phyloP scores from a whole-genome alignment of 139 green algal genomes.

The Chlamydomonas sp. region DNA sequence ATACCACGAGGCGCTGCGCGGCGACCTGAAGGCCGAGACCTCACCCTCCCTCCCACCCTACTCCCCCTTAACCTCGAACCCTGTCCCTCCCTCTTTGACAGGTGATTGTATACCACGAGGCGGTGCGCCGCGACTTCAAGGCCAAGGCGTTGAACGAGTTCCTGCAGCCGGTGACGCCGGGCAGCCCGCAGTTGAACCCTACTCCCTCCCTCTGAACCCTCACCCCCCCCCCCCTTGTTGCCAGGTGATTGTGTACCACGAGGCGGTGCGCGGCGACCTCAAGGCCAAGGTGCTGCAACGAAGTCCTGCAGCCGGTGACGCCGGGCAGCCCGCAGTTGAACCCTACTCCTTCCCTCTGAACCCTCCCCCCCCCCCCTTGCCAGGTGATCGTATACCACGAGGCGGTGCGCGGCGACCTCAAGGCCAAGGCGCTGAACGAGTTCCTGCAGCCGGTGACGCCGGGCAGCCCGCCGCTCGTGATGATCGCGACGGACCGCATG shows the following conservation, averaged over 20 bases:
- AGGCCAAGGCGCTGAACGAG: constrained; percentile 41
- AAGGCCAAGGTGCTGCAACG: constrained; percentile 45
- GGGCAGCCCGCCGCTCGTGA: constrained; percentile 15
- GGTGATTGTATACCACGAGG: constrained; percentile 80
- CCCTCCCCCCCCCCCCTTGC: not conserved
- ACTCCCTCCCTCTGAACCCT: too few relatives aligned
- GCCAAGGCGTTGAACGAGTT: constrained; percentile 53
- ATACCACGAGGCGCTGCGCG: constrained; percentile 78
- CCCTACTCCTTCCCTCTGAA: too few relatives aligned
- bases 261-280: constrained; percentile 57
- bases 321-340: too few relatives aligned
- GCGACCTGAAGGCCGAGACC: constrained; percentile 35
- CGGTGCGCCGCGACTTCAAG: constrained; percentile 52
- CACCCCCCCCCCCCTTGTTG: not conserved
- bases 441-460: constrained; percentile 48
- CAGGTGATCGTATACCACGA: constrained; percentile 78
- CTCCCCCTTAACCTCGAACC: too few relatives aligned
- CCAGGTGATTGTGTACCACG: constrained; percentile 75
- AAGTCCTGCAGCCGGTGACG: constrained; percentile 47
- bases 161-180: constrained; percentile 30
- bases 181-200: too few relatives aligned
- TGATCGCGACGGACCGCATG: constrained; percentile 40
- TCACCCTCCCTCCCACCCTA: too few relatives aligned
- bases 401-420: constrained; percentile 54
- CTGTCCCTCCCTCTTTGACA: not conserved